Conservation (phyloP, 208 protist species). For the Trypanosomatidae sp. region DNA sequence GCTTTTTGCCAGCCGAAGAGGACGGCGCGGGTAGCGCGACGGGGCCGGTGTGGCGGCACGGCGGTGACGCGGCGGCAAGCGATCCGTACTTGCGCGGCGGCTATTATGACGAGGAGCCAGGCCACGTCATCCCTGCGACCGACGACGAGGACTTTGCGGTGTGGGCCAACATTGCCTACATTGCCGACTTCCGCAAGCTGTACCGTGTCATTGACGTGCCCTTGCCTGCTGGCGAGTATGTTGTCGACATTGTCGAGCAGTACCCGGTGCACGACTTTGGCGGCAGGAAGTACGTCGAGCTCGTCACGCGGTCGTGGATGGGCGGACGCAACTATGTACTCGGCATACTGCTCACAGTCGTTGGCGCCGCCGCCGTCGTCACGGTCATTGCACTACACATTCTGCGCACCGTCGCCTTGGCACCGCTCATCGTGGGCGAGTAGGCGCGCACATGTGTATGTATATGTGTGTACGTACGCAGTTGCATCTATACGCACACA, state of each 20-base stretch:
- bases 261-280: slow-evolving; percentile 79
- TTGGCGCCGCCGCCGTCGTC: slow-evolving; percentile 65
- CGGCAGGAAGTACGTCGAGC: slow-evolving; percentile 88
- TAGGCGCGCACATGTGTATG: no score
- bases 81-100: slow-evolving; percentile 56
- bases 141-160: slow-evolving; percentile 97
- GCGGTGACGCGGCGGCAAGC: slow-evolving; percentile 14
- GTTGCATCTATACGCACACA: no score
- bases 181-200: slow-evolving; percentile 94
- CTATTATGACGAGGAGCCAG: slow-evolving; percentile 70
- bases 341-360: slow-evolving; percentile 82
- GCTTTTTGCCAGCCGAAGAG: slow-evolving; percentile 53
- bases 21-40: neutral
- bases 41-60: slow-evolving; percentile 18
- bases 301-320: slow-evolving; percentile 89
- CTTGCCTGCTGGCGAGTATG: slow-evolving; percentile 81
- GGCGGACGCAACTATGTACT: slow-evolving; percentile 92
- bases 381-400: slow-evolving; percentile 14
- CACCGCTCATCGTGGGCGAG: no score
- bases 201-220: slow-evolving; percentile 84
- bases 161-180: slow-evolving; percentile 92
- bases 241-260: slow-evolving; percentile 80
- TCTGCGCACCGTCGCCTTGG: no score
- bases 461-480: no score
- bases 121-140: slow-evolving; percentile 58